Conservation (phyloP, 768 basidiomycete genomes). For the Tylopilus sp. region DNA sequence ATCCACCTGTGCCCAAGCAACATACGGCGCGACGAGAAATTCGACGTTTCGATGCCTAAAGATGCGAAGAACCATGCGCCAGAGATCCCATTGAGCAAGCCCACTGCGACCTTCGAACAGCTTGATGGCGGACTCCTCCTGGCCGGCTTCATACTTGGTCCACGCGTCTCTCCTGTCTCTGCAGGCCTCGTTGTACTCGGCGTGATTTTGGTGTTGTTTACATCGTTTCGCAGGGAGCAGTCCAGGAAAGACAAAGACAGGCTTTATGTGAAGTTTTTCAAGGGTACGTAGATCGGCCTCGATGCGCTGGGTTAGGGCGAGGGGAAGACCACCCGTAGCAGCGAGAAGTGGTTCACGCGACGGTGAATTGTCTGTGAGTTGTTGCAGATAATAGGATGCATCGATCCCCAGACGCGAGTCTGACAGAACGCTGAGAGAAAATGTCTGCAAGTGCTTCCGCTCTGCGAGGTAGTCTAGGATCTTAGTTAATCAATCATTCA, state of each 20-base stretch:
- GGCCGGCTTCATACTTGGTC: slow-evolving; percentile 88
- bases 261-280: slow-evolving; percentile 91
- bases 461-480: slow-evolving; percentile 74
- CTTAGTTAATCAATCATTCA: background rate
- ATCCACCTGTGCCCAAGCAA: slow-evolving; percentile 93
- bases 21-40: slow-evolving; percentile 93
- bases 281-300: slow-evolving; percentile 88
- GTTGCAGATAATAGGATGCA: slow-evolving; percentile 84
- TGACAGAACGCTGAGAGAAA: slow-evolving; percentile 74
- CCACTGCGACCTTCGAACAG: slow-evolving; percentile 75
- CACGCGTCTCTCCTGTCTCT: slow-evolving; percentile 83
- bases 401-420: slow-evolving; percentile 97
- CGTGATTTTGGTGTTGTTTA: slow-evolving; percentile 51
- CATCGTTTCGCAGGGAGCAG: slow-evolving; percentile 72
- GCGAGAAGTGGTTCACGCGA: slow-evolving; percentile 90
- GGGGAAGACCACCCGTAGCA: slow-evolving; percentile 91
- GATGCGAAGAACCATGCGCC: slow-evolving; percentile 87
- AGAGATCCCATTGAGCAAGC: slow-evolving; percentile 85
- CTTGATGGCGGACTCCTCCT: slow-evolving; percentile 84
- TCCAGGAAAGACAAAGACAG: slow-evolving; percentile 97
- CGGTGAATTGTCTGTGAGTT: slow-evolving; percentile 68
- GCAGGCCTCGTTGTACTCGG: slow-evolving; percentile 62
- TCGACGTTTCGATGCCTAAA: slow-evolving; percentile 95
- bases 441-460: slow-evolving; percentile 83
- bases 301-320: slow-evolving; percentile 83